Conservation (phyloP, 2,329 filamentous ascomycete genomes). For the Penicillium fuscoglaucum region DNA sequence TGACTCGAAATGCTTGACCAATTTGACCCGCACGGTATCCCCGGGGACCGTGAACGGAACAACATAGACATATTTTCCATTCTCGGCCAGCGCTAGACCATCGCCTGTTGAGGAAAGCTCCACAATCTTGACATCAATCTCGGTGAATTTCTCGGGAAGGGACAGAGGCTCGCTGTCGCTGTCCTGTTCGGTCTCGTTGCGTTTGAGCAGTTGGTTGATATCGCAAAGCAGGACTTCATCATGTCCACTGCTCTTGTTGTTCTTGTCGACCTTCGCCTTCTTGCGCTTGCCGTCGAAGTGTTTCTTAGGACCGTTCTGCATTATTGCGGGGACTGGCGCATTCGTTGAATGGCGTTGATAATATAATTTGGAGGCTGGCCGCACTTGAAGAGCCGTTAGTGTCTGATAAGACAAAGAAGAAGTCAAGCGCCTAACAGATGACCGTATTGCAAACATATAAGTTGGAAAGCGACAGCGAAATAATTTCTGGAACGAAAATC, state of each 20-base stretch:
- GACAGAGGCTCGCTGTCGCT: conserved; percentile 25
- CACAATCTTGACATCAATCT: conserved; percentile 78
- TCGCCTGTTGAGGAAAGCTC: conserved; percentile 90
- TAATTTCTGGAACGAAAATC: conserved; percentile 18
- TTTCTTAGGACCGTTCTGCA: conserved; percentile 32
- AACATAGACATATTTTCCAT: conserved; percentile 72
- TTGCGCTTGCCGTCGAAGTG: conserved; percentile 32
- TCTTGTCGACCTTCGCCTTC: conserved; percentile 56
- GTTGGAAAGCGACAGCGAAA: conserved; percentile 13
- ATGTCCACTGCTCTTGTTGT: conserved; percentile 62
- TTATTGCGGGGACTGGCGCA: conserved; percentile 28
- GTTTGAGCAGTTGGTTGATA: conserved; percentile 50
- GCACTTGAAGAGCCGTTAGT: conserved; percentile 6
- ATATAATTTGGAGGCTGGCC: conserved; percentile 10
- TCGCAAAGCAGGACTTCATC: conserved; percentile 69
- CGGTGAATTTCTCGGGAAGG: conserved; percentile 67
- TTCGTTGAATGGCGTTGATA: conserved; percentile 9
- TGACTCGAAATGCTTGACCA: conserved; percentile 67
- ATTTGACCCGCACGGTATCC: conserved; percentile 75
- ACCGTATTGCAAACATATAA: conserved; percentile 24
- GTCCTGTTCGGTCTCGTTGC: conserved; percentile 27
- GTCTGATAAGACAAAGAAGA: not conserved
- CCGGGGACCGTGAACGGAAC: conserved; percentile 88
- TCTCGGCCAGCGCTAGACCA: conserved; percentile 72
- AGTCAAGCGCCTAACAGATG: conserved; percentile 14